A percentile compares a stretch with the other conserved stretches of the same genome.
Conservation (phyloP, 2,329 filamentous ascomycete species). For the Eurotiales sp. region DNA sequence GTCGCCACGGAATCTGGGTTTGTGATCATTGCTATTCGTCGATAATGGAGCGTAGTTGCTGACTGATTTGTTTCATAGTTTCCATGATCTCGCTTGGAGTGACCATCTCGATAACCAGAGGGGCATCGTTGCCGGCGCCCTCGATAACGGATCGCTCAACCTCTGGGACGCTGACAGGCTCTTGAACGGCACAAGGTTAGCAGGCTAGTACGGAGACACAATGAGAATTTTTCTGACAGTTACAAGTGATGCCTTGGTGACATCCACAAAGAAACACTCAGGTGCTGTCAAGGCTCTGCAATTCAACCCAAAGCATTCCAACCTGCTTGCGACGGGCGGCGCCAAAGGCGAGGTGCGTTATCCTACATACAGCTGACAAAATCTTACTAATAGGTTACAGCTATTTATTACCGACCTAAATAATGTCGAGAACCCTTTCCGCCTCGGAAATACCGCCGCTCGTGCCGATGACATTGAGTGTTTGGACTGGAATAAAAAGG, state of each 20-base stretch:
- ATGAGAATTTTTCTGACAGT: conserved; percentile 11
- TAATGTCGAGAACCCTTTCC: conserved; percentile 81
- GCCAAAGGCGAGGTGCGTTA: conserved; percentile 72
- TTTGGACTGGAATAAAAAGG: conserved; percentile 97
- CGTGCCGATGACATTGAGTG: conserved; percentile 94
- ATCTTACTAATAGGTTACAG: conserved; percentile 24
- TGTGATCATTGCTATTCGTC: conserved; percentile 8
- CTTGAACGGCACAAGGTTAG: conserved; percentile 50
- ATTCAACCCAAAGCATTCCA: conserved; percentile 90
- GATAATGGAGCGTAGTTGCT: too few relatives aligned
- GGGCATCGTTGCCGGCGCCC: conserved; percentile 89
- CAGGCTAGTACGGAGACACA: too few relatives aligned
- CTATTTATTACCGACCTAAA: conserved; percentile 94
- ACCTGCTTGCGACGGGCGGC: conserved; percentile 87
- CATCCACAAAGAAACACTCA: conserved; percentile 82
- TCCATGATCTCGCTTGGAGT: conserved; percentile 96
- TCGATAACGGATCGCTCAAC: conserved; percentile 91
- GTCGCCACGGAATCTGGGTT: conserved; percentile 87
- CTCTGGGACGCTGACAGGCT: conserved; percentile 84
- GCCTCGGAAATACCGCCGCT: conserved; percentile 80
- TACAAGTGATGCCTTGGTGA: conserved; percentile 69
- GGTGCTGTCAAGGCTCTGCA: conserved; percentile 91
- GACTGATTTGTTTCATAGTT: conserved; percentile 53
- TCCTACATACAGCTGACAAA: not conserved
- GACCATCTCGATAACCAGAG: conserved; percentile 72